A percentile compares a stretch with the other conserved stretches of the same genome.
Conservation (phyloP, 1,284 basidiomycete species). For the Ganoderma boninense region DNA sequence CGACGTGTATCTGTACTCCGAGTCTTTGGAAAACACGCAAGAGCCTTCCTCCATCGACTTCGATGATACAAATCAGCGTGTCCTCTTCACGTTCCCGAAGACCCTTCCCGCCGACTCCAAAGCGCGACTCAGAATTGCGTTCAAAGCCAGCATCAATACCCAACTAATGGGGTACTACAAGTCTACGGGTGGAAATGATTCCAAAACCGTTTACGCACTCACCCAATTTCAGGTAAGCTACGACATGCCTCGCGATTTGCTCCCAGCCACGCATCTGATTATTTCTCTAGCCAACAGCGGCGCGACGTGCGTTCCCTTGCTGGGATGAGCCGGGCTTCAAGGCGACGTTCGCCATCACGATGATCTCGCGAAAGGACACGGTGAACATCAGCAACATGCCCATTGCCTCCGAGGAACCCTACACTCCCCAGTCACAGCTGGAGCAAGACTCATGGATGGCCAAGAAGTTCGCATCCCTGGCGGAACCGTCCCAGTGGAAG, state of each 20-base stretch:
- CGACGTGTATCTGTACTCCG: constrained; percentile 67
- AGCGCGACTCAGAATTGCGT: constrained; percentile 68
- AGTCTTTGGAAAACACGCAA: constrained; percentile 58
- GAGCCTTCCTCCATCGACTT: constrained; percentile 56
- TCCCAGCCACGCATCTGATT: not conserved
- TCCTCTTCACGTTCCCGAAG: constrained; percentile 62
- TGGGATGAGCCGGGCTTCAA: constrained; percentile 98
- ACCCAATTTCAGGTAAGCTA: constrained; percentile 78
- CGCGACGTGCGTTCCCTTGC: constrained; percentile 84
- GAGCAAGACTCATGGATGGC: constrained; percentile 16
- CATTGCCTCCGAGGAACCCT: constrained; percentile 59
- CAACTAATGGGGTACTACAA: constrained; percentile 81
- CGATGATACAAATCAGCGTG: constrained; percentile 71
- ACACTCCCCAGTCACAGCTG: not conserved
- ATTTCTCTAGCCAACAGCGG: constrained; percentile 81
- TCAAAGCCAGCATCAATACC: constrained; percentile 68
- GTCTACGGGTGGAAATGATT: constrained; percentile 62
- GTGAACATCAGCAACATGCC: constrained; percentile 91
- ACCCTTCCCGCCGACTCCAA: constrained; percentile 67
- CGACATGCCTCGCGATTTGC: not conserved
- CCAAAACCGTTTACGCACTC: constrained; percentile 68
- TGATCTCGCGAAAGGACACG: constrained; percentile 83
- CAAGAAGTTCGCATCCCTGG: constrained; percentile 10
- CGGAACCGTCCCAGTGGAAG: constrained; percentile 62
- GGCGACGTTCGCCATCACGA: constrained; percentile 83